Percentiles rank a stretch among this genome's conserved stretches.
These are phyloP conservation scores for Pinus albicaulis DNA, from an alignment of 75 land plant genomes.

Conservation along the genomic window DNA sequence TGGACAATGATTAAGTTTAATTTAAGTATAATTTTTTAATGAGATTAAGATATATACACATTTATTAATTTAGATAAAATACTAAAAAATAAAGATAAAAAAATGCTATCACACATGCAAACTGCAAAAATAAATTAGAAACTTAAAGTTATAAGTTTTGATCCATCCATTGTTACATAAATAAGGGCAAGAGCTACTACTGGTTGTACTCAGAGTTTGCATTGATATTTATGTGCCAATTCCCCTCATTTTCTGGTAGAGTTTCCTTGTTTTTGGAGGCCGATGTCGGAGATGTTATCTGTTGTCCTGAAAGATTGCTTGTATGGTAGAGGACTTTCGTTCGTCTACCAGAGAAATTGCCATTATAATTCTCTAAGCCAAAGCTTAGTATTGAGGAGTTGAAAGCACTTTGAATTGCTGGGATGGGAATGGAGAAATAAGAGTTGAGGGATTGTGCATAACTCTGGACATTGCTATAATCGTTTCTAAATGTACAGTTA, in stretches of 20 bases:
- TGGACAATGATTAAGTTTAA: too few relatives aligned
- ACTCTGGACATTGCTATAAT: not conserved
- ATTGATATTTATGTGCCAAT: not conserved
- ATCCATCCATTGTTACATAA: not conserved
- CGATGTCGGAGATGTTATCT: not conserved
- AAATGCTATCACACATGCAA: too few relatives aligned
- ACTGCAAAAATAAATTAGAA: too few relatives aligned
- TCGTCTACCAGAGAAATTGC: not conserved
- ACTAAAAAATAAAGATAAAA: too few relatives aligned
- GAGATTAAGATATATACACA: too few relatives aligned
- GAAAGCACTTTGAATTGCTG: not conserved
- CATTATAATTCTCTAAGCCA: constrained; percentile 4
- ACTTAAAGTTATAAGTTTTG: too few relatives aligned
- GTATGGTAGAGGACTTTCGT: not conserved
- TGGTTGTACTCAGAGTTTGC: not conserved
- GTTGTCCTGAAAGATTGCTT: too few relatives aligned
- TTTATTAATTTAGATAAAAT: too few relatives aligned
- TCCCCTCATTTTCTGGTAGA: not conserved
- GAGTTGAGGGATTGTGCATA: not conserved
- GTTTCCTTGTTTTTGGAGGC: not conserved
- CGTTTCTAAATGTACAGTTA: too few relatives aligned
- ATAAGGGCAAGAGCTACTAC: not conserved
- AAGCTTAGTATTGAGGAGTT: constrained; percentile 6
- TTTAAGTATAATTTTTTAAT: too few relatives aligned
- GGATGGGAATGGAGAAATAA: not conserved